Evolutionary conservation across 345 rosid species (phyloP).

Genomic region (Populus alba): DNA sequence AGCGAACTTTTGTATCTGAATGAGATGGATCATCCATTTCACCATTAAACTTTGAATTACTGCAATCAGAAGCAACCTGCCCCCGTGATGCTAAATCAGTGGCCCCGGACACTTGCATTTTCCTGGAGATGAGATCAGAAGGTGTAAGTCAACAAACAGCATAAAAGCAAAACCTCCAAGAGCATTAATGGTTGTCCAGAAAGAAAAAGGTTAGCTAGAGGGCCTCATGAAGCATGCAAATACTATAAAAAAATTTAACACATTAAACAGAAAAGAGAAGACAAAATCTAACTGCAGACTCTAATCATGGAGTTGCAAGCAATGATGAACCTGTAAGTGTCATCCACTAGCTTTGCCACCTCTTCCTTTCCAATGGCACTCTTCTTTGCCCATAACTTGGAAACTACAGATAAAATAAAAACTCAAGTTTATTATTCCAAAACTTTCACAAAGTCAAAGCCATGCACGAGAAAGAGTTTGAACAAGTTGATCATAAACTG

Average conservation of each 20-base stretch:
- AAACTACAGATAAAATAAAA: slow-evolving; percentile 36
- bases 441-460: not conserved
- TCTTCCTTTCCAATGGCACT: slow-evolving; percentile 66
- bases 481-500: not conserved
- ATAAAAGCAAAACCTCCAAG: slow-evolving; percentile 6
- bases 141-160: slow-evolving; percentile 16
- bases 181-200: not conserved
- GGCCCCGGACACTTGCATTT: slow-evolving; percentile 90
- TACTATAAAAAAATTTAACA: not conserved
- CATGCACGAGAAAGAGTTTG: not conserved
- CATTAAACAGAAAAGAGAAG: not conserved
- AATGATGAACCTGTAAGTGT: slow-evolving; percentile 66
- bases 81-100: slow-evolving; percentile 83
- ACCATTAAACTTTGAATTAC: slow-evolving; percentile 59
- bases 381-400: slow-evolving; percentile 76
- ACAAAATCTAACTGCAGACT: not conserved
- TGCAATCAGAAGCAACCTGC: slow-evolving; percentile 60
- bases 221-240: not conserved
- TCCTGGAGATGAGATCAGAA: slow-evolving; percentile 44
- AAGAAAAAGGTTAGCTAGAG: not conserved
- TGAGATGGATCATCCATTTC: slow-evolving; percentile 55
- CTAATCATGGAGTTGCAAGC: not conserved
- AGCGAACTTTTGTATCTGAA: slow-evolving; percentile 66
- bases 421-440: not conserved
- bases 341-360: slow-evolving; percentile 85